A percentile compares a stretch with the other conserved stretches of the same genome.
phyloP scores from a whole-genome alignment of 306 rosid genomes.

The Dryas octopetala region DNA sequence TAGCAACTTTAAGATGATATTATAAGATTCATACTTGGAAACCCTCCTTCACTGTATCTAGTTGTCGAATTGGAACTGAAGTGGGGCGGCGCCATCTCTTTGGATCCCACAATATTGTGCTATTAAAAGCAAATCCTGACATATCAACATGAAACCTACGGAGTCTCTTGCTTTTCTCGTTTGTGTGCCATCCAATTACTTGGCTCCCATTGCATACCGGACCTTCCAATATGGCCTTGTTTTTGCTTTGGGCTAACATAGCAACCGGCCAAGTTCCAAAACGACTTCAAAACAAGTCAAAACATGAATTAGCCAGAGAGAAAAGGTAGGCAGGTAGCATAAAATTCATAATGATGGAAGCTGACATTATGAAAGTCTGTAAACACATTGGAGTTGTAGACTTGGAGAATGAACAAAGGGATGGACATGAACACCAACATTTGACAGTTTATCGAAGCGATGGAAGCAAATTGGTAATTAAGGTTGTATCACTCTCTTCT shows the following conservation, averaged over 20 bases:
- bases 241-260: conserved; percentile 91
- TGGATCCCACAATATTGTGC: conserved; percentile 95
- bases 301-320: conserved; percentile 23
- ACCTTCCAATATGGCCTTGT: conserved; percentile 97
- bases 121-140: conserved; percentile 99
- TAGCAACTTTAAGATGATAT: conserved; percentile 15
- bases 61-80: conserved; percentile 63
- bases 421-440: neutral
- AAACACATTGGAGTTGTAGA: neutral
- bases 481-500: neutral
- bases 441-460: neutral
- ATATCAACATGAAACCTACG: conserved; percentile 98
- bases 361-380: conserved; percentile 8
- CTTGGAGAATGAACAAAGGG: neutral
- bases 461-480: neutral
- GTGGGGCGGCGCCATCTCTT: conserved; percentile 83
- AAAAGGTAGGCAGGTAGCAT: conserved; percentile 6
- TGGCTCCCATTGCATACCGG: conserved; percentile 90
- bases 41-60: conserved; percentile 93
- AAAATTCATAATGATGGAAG: conserved; percentile 11
- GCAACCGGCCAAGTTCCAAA: conserved; percentile 99
- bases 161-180: conserved; percentile 84
- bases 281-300: conserved; percentile 52
- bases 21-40: conserved; percentile 65
- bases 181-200: conserved; percentile 97